Percentiles rank a stretch among this genome's conserved stretches.
phyloP scores from a whole-genome alignment of 768 basidiomycete genomes.

The Steccherinum ochraceum region DNA sequence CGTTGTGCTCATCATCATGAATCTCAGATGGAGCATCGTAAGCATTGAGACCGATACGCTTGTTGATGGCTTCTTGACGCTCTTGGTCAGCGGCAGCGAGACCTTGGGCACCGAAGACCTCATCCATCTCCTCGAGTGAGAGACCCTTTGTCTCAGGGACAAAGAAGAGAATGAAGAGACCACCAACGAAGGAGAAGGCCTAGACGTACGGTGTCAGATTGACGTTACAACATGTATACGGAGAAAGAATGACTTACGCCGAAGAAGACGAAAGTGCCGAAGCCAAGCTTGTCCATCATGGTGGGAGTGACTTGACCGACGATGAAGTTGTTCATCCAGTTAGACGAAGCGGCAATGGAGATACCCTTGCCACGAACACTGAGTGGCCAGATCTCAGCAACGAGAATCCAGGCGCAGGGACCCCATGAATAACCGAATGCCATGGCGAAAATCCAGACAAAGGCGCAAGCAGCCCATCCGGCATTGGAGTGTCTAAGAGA shows the following conservation, averaged over 20 bases:
- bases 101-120: constrained; percentile 59
- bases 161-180: constrained; percentile 58
- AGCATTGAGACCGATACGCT: constrained; percentile 53
- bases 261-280: constrained; percentile 75
- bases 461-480: constrained; percentile 64
- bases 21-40: constrained; percentile 16
- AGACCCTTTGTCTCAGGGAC: constrained; percentile 73
- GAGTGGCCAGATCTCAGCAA: constrained; percentile 70
- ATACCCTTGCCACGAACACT: constrained; percentile 71
- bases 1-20: constrained; percentile 3
- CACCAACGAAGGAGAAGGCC: constrained; percentile 63
- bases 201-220: constrained; percentile 19
- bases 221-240: neutral
- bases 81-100: constrained; percentile 51
- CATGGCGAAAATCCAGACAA: constrained; percentile 73
- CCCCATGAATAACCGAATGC: constrained; percentile 77
- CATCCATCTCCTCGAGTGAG: constrained; percentile 75
- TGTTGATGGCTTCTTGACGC: constrained; percentile 44
- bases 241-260: constrained; percentile 36
- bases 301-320: constrained; percentile 66
- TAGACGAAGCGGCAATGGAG: constrained; percentile 68
- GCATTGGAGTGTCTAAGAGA: constrained; percentile 33
- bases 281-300: constrained; percentile 59
- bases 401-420: constrained; percentile 73
- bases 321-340: constrained; percentile 83